Base-by-base conservation (phyloP, 2,329 filamentous ascomycete species). In the Colletotrichum tamarilloi region DNA sequence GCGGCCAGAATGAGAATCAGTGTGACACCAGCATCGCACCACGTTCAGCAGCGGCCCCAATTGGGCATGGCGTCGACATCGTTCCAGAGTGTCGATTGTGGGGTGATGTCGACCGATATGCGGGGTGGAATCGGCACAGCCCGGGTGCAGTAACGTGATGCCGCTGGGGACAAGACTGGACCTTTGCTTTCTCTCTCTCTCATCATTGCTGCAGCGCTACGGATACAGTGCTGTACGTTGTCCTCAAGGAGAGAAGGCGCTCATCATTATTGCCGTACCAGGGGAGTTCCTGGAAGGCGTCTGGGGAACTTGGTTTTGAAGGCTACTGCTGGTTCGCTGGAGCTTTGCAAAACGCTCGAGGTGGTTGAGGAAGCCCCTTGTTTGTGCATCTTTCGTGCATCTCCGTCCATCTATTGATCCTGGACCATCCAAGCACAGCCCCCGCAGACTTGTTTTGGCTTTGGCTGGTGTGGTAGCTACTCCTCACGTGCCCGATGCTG, bases 21-120 rank as follows among this genome's bases (percentile, higher is more conserved):
- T 73, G 70, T 72, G 65, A 46, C 66, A 68, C 57, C 70, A 73
- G 19, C 60, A 73, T 73, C 53, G 70, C 70, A 73, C 70, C 70
- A 73, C 67, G 60, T 55, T 62, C 60, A 70, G 70, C 59, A 62
- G 24, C 46, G n/a, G 60, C 67, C 60, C 67, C 60, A 73, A 70
- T 57, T 49, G 35, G 70, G 70, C 60, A 70, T 73, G 70, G 70
- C 56, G 70, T 49, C 46, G 70, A 60, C 66, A 70, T 73, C 70
- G 70, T 70, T 38, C 70, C 67, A 73, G 67, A 62, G 67, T 56
- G 70, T 64, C 67, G 67, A 73, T 73, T 73, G 70, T 73, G 70
- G 70, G 70, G 70, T 73, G 70, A 73, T 70, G 67, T 73, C 70
- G 70, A 70, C 70, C 70, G 67, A 73, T 65, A 35, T 70, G 70